These are phyloP conservation scores for Asclepias syriaca DNA, from an alignment of 257 asterid species.

Conservation along the genomic window DNA sequence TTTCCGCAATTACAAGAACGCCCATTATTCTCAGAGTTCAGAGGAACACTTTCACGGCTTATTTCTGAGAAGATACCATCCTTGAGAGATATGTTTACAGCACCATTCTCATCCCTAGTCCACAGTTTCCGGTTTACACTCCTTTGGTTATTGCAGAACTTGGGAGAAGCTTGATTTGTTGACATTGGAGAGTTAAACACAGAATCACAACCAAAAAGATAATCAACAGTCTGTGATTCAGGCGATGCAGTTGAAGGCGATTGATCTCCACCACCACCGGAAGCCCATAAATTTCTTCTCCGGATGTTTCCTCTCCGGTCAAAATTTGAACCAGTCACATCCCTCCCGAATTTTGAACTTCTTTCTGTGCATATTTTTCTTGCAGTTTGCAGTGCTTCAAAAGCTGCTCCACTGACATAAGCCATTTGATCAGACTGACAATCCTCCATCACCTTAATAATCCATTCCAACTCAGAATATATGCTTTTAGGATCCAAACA, in stretches of 20 bases:
- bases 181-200: slow-evolving; percentile 62
- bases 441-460: slow-evolving; percentile 74
- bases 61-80: slow-evolving; percentile 73
- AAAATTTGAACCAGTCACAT: slow-evolving; percentile 44
- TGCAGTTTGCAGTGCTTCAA: slow-evolving; percentile 75
- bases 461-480: slow-evolving; percentile 55
- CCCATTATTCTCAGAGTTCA: slow-evolving; percentile 39
- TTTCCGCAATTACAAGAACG: slow-evolving; percentile 34
- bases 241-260: slow-evolving; percentile 66
- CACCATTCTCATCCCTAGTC: slow-evolving; percentile 50
- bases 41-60: slow-evolving; percentile 28
- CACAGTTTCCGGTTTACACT: slow-evolving; percentile 78
- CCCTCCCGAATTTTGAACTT: slow-evolving; percentile 46
- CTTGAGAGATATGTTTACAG: slow-evolving; percentile 67
- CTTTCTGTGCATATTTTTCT: slow-evolving; percentile 49
- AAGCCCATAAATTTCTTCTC: slow-evolving; percentile 31
- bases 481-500: slow-evolving; percentile 75
- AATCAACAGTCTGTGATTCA: slow-evolving; percentile 70
- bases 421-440: slow-evolving; percentile 80
- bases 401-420: slow-evolving; percentile 86
- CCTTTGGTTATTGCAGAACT: slow-evolving; percentile 30
- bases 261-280: slow-evolving; percentile 44
- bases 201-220: slow-evolving; percentile 49
- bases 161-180: slow-evolving; percentile 36
- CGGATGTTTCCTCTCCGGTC: slow-evolving; percentile 37